These are phyloP conservation scores for Furcasterigmium furcatum DNA, from an alignment of 2,329 filamentous ascomycete genomes.

Conservation along the genomic window DNA sequence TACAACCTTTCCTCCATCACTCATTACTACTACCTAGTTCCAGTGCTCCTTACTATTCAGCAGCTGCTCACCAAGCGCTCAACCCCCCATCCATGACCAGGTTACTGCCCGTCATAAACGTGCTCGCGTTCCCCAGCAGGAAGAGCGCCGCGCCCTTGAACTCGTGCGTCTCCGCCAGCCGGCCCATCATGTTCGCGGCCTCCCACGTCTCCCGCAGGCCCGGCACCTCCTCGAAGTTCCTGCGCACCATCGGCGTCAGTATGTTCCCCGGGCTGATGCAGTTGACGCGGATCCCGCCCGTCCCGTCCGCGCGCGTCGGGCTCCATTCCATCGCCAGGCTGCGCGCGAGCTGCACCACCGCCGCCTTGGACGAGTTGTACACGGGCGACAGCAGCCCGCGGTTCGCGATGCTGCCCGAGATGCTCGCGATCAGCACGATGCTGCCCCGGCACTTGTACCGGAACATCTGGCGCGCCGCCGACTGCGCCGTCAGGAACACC, in stretches of 20 bases:
- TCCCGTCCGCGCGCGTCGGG: conserved; percentile 28
- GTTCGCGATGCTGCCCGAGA: conserved; percentile 48
- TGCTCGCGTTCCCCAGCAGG: conserved; percentile 58
- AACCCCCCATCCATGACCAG: conserved; percentile 56
- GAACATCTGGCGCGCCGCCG: conserved; percentile 63
- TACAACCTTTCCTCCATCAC: no score
- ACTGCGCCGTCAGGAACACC: conserved; percentile 67
- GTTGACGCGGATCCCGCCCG: conserved; percentile 59
- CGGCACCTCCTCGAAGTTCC: conserved; percentile 66
- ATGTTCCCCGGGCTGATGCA: conserved; percentile 28
- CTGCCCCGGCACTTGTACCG: conserved; percentile 47
- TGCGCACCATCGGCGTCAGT: conserved; percentile 68
- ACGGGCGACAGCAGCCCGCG: conserved; percentile 63
- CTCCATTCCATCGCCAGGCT: conserved; percentile 65
- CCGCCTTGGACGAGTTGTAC: conserved; percentile 67
- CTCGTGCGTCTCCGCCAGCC: conserved; percentile 53
- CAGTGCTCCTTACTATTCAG: no score
- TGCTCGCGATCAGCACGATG: conserved; percentile 55
- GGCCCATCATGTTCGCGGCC: conserved; percentile 69
- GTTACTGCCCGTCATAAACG: conserved; percentile 60
- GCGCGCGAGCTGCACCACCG: conserved; percentile 58
- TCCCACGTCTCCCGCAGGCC: conserved; percentile 60
- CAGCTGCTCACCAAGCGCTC: conserved; percentile 43
- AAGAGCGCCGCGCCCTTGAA: conserved; percentile 61
- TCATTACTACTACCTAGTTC: no score